phyloP scores from a whole-genome alignment of 2,329 filamentous ascomycete species.

The Xylogone sp. region DNA sequence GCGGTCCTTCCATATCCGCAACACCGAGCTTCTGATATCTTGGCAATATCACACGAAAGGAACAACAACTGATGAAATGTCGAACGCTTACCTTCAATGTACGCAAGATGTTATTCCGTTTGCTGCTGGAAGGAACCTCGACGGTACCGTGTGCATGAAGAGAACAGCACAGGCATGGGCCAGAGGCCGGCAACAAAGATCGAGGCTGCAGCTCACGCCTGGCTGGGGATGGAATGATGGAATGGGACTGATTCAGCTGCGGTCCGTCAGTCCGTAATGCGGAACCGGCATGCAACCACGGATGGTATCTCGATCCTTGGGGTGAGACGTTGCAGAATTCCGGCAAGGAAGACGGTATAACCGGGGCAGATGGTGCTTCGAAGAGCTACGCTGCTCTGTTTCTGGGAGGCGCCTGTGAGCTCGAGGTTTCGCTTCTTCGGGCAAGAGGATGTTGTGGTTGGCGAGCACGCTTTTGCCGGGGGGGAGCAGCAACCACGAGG shows the following conservation, averaged over 20 bases:
- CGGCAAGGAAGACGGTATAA: not conserved
- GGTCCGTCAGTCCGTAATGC: not conserved
- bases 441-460: slow-evolving; percentile 11
- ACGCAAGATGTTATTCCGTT: too few species aligned
- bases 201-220: not conserved
- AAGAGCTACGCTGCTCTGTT: not conserved
- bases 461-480: not conserved
- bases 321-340: not conserved
- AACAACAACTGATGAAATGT: too few species aligned
- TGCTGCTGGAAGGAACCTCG: too few species aligned
- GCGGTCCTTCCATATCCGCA: too few species aligned
- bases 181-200: not conserved
- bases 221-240: not conserved
- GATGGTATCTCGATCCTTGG: not conserved
- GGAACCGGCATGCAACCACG: not conserved
- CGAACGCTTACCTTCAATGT: too few species aligned
- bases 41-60: too few species aligned
- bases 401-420: not conserved
- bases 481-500: too few species aligned
- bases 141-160: too few species aligned
- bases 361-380: not conserved
- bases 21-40: too few species aligned
- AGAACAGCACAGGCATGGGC: too few species aligned
- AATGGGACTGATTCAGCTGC: not conserved
- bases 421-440: slow-evolving; percentile 7